Evolutionary conservation across 805 yeast genomes (phyloP).

Genomic region (Wickerhamomyces silvicola): DNA sequence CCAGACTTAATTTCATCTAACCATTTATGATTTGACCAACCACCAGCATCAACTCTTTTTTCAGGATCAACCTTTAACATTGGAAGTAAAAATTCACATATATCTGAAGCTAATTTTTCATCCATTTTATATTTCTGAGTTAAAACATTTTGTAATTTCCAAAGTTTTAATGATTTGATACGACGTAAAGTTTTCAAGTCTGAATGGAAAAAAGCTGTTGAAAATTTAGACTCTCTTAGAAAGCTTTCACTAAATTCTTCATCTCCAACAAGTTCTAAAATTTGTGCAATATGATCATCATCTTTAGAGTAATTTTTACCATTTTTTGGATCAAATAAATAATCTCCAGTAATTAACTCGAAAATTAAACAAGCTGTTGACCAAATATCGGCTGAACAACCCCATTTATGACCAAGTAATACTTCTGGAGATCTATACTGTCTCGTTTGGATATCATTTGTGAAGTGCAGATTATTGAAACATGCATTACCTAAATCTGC

Average conservation of each 20-base stretch:
- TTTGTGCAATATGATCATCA: conserved; percentile 60
- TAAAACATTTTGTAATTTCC: conserved; percentile 68
- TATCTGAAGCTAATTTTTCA: conserved; percentile 42
- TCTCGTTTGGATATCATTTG: conserved; percentile 59
- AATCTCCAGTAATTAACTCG: conserved; percentile 57
- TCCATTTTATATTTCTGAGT: conserved; percentile 67
- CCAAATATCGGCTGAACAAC: conserved; percentile 59
- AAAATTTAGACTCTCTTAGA: conserved; percentile 32
- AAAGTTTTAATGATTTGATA: conserved; percentile 65
- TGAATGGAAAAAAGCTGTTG: conserved; percentile 42
- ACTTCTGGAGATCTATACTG: conserved; percentile 64
- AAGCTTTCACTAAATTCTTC: conserved; percentile 32
- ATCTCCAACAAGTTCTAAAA: conserved; percentile 44
- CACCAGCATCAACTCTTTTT: conserved; percentile 48
- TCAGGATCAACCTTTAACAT: conserved; percentile 45
- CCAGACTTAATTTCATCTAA: conserved; percentile 18
- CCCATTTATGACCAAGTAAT: conserved; percentile 53
- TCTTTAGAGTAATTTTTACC: conserved; percentile 42
- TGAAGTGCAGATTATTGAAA: conserved; percentile 53
- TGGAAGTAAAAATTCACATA: conserved; percentile 41
- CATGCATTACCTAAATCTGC: conserved; percentile 72
- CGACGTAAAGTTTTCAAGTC: conserved; percentile 42
- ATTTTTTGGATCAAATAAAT: conserved; percentile 52
- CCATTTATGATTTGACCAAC: conserved; percentile 50
- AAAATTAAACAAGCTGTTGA: conserved; percentile 52